These are phyloP conservation scores for Tolypocladium ovalisporum DNA, from an alignment of 2,329 filamentous ascomycete species.

Conservation along the genomic window DNA sequence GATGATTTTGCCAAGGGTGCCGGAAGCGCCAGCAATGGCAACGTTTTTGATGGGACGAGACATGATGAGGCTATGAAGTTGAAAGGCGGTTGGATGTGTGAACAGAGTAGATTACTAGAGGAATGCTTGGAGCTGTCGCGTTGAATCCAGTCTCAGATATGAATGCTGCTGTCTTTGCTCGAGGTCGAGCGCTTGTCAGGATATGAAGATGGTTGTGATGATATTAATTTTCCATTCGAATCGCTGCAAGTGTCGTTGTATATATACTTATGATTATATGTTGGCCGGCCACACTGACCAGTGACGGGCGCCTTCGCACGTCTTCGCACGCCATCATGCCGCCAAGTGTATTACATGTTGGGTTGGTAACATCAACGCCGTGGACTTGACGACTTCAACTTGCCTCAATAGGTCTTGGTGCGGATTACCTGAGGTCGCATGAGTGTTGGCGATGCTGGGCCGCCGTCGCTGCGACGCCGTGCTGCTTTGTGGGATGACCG, in stretches of 20 bases:
- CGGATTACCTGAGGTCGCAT: neutral
- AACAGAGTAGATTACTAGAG: neutral
- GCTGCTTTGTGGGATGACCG: neutral
- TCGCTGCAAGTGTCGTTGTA: neutral
- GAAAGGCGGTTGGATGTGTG: neutral
- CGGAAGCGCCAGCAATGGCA: conserved; percentile 24
- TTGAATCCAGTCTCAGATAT: too few relatives aligned
- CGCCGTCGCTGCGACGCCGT: neutral
- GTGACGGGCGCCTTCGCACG: neutral
- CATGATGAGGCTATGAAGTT: conserved; percentile 9
- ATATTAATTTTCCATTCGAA: neutral
- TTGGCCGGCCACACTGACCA: neutral
- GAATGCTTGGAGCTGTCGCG: neutral
- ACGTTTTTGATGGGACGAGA: conserved; percentile 24
- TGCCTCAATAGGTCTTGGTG: too few relatives aligned
- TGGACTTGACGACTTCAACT: neutral
- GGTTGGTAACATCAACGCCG: neutral
- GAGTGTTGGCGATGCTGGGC: neutral
- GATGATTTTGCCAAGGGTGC: conserved; percentile 20
- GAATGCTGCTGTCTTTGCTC: too few relatives aligned
- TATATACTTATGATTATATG: neutral
- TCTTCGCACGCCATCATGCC: neutral
- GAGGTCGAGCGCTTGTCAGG: neutral
- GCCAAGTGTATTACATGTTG: neutral
- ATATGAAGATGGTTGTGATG: neutral